Percentiles rank a stretch among this genome's conserved stretches.
These are phyloP conservation scores for Jamesozyma jinghongensis DNA, from an alignment of 805 yeast species.

Conservation along the genomic window DNA sequence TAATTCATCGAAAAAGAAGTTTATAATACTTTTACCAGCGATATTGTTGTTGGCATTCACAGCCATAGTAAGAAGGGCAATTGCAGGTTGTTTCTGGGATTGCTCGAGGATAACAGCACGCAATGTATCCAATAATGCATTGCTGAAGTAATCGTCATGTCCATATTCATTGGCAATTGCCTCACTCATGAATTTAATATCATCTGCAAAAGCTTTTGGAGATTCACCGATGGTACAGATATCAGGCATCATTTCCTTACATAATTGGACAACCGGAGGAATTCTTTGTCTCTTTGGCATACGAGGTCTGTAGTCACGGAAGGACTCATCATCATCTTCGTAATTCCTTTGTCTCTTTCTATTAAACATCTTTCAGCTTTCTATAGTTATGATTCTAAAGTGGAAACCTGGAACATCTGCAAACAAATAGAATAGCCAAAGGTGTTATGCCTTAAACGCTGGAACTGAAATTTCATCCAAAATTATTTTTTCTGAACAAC, in stretches of 20 bases:
- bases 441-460: no score
- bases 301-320: conserved; percentile 27
- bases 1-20: conserved; percentile 55
- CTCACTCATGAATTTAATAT: conserved; percentile 55
- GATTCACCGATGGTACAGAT: conserved; percentile 55
- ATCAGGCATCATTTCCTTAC: conserved; percentile 41
- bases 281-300: conserved; percentile 29
- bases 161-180: conserved; percentile 61
- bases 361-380: conserved; percentile 9
- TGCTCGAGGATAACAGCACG: conserved; percentile 72
- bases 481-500: no score
- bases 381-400: no score
- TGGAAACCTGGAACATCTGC: no score
- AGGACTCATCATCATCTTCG: conserved; percentile 25
- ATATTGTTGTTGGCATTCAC: conserved; percentile 55
- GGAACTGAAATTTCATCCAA: no score
- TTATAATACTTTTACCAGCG: conserved; percentile 62
- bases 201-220: conserved; percentile 43
- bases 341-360: conserved; percentile 17
- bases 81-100: conserved; percentile 77
- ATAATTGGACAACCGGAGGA: conserved; percentile 40
- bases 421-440: no score
- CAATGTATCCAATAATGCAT: conserved; percentile 51
- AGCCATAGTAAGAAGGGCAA: conserved; percentile 57
- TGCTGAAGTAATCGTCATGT: conserved; percentile 49